Percentiles rank a stretch among this genome's conserved stretches.
Conservation (phyloP, 2,329 filamentous ascomycete genomes). For the Hymenoscyphus scutula region DNA sequence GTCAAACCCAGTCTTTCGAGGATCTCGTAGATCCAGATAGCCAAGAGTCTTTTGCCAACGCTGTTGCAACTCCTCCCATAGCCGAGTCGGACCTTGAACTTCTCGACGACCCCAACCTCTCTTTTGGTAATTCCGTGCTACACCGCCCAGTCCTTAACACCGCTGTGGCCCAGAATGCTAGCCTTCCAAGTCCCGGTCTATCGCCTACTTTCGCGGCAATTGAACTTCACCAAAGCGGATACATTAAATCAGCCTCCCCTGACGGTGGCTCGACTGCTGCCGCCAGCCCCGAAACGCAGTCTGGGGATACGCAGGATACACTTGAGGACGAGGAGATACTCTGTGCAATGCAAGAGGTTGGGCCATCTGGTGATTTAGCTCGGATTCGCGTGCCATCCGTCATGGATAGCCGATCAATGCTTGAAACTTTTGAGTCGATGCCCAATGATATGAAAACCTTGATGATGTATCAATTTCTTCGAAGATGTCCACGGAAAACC, state of each 20-base stretch:
- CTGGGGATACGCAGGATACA: constrained; percentile 30
- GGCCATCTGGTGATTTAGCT: constrained; percentile 32
- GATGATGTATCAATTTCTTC: constrained; percentile 93
- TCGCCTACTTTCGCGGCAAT: constrained; percentile 84
- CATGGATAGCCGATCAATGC: constrained; percentile 79
- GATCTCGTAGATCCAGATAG: constrained; percentile 24
- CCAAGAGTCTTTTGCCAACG: constrained; percentile 57
- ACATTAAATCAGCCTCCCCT: constrained; percentile 44
- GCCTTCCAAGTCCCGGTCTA: constrained; percentile 88
- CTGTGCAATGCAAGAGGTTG: constrained; percentile 26
- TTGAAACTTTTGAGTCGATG: constrained; percentile 89
- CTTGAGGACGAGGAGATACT: constrained; percentile 23
- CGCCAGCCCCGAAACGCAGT: constrained; percentile 37
- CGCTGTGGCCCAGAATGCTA: constrained; percentile 78
- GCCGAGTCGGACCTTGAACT: constrained; percentile 69
- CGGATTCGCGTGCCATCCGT: constrained; percentile 41
- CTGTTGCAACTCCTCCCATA: constrained; percentile 71
- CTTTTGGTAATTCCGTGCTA: constrained; percentile 46
- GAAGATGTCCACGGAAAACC: constrained; percentile 82
- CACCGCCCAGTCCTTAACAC: constrained; percentile 60
- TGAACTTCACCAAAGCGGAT: constrained; percentile 39
- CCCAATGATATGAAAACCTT: constrained; percentile 90
- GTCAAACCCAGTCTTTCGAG: constrained; percentile 38
- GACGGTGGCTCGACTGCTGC: constrained; percentile 37
- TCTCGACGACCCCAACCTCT: constrained; percentile 51